Conservation (phyloP, 1,284 basidiomycete genomes). For the Ustilago tritici region DNA sequence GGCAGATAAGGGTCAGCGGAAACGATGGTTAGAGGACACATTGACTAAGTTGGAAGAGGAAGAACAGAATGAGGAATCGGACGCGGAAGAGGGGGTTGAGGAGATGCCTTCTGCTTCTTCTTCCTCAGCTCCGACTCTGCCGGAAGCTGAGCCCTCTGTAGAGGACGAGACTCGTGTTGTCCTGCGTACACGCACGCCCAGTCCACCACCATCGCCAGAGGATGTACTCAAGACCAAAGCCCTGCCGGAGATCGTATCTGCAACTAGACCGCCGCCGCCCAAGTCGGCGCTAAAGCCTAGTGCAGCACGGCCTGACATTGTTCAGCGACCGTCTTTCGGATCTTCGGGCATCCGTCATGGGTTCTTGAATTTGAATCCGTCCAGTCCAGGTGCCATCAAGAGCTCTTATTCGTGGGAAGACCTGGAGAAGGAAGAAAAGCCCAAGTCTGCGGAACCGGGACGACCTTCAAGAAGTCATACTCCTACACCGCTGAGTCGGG, state of each 20-base stretch:
- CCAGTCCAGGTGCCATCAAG: constrained; percentile 53
- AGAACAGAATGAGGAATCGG: constrained; percentile 27
- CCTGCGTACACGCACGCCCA: constrained; percentile 35
- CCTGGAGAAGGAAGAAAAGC: constrained; percentile 34
- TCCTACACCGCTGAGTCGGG: constrained; percentile 26
- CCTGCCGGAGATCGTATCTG: constrained; percentile 46
- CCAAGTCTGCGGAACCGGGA: constrained; percentile 11
- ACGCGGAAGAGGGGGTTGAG: constrained; percentile 12
- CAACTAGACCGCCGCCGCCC: constrained; percentile 40
- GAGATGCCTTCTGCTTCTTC: neutral
- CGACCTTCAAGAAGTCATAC: constrained; percentile 38
- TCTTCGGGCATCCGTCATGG: constrained; percentile 51
- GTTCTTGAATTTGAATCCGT: constrained; percentile 56
- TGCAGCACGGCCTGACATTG: constrained; percentile 25
- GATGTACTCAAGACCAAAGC: constrained; percentile 10
- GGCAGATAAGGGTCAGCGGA: constrained; percentile 39
- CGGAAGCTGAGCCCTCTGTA: constrained; percentile 1
- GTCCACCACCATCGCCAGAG: constrained; percentile 45
- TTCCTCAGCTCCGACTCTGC: neutral
- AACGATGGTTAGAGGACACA: constrained; percentile 58
- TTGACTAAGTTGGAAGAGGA: constrained; percentile 61
- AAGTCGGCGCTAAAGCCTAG: constrained; percentile 46
- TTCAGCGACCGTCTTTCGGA: constrained; percentile 41
- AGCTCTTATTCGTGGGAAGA: constrained; percentile 54
- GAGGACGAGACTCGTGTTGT: constrained; percentile 46